These are phyloP conservation scores for Daldinia sp. DNA, from an alignment of 2,329 filamentous ascomycete genomes.

Conservation along the genomic window DNA sequence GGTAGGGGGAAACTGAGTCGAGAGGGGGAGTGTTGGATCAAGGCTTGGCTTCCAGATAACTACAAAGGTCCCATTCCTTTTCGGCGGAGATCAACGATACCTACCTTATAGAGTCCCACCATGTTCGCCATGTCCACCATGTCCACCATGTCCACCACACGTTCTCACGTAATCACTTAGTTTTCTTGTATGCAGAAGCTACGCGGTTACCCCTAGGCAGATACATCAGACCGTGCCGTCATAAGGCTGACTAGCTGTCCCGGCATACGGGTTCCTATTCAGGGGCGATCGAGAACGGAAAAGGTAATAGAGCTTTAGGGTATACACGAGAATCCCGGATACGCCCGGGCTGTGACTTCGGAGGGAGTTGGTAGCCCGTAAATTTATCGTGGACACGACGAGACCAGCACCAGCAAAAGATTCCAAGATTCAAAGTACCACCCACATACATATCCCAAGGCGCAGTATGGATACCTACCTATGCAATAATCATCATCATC, in stretches of 20 bases:
- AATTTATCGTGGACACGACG: neutral
- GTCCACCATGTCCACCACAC: too few species aligned
- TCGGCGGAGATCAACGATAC: slow-evolving; percentile 20
- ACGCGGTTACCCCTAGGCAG: neutral
- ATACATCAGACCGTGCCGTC: slow-evolving; percentile 3
- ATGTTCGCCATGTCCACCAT: too few species aligned
- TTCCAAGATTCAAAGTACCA: neutral
- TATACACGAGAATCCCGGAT: slow-evolving; percentile 8
- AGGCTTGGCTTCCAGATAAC: slow-evolving; percentile 4
- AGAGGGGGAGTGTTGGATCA: slow-evolving; percentile 6
- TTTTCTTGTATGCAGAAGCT: slow-evolving; percentile 20
- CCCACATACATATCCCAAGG: neutral
- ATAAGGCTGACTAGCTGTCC: slow-evolving; percentile 26
- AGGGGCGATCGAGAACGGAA: too few species aligned
- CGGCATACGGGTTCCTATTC: slow-evolving; percentile 3
- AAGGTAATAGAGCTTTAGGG: neutral
- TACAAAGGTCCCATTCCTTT: slow-evolving; percentile 1
- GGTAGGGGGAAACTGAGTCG: slow-evolving; percentile 14
- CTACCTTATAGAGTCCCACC: neutral
- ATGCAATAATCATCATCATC: too few species aligned
- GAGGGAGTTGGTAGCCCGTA: neutral
- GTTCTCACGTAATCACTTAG: slow-evolving; percentile 34
- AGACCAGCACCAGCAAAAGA: neutral
- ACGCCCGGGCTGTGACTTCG: slow-evolving; percentile 5
- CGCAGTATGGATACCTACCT: neutral